A percentile compares a stretch with the other conserved stretches of the same genome.
phyloP scores from a whole-genome alignment of 1,284 basidiomycete genomes.

The Meripilus lineatus region DNA sequence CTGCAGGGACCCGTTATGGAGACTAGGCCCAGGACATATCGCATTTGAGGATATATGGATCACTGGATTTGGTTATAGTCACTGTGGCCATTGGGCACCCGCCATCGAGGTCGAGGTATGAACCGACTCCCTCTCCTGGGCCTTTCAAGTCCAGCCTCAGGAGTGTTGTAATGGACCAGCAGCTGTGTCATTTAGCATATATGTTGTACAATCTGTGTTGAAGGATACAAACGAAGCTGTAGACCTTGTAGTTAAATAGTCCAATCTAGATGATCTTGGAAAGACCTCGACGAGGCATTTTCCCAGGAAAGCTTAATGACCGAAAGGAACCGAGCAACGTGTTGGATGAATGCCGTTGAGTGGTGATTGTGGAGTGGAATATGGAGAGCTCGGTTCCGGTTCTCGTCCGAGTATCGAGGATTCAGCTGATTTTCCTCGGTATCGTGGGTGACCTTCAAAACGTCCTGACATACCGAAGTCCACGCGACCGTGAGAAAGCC shows the following conservation, averaged over 20 bases:
- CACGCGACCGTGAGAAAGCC: too few species aligned
- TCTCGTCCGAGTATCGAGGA: too few species aligned
- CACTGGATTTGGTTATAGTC: not conserved
- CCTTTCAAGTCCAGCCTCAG: not conserved
- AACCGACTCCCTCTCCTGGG: not conserved
- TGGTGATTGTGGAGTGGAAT: too few species aligned
- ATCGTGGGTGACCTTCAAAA: too few species aligned
- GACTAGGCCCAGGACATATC: not conserved
- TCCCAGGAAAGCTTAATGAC: too few species aligned
- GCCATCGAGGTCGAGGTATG: not conserved
- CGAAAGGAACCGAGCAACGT: too few species aligned
- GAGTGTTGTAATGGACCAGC: not conserved
- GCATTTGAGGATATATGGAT: conserved; percentile 2
- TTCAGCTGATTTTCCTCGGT: too few species aligned
- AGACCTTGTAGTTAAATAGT: not conserved
- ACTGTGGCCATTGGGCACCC: not conserved
- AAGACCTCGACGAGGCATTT: too few species aligned
- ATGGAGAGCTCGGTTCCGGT: too few species aligned
- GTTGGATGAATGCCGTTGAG: too few species aligned
- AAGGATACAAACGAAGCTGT: not conserved
- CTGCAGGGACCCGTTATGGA: not conserved
- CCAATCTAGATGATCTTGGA: too few species aligned
- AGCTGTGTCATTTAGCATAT: not conserved
- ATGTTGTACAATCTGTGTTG: not conserved
- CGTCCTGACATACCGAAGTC: too few species aligned